phyloP scores from a whole-genome alignment of 768 basidiomycete species.

The Calvatia gigantea region DNA sequence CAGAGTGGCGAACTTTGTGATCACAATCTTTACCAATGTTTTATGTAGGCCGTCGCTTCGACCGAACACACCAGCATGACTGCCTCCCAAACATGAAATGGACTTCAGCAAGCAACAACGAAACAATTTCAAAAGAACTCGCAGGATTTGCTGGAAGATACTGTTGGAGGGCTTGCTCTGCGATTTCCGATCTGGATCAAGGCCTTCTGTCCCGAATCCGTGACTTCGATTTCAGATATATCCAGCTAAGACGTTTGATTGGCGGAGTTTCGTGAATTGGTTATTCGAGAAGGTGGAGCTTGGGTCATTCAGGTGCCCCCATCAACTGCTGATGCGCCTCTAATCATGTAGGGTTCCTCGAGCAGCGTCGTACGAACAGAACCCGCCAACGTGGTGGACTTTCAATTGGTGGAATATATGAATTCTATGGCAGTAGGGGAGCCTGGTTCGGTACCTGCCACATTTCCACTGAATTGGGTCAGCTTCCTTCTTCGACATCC shows the following conservation, averaged over 20 bases:
- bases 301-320: too few species aligned
- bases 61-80: not conserved
- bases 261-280: not conserved
- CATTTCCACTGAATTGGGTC: not conserved
- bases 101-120: not conserved
- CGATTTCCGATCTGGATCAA: not conserved
- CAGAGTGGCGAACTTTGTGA: not conserved
- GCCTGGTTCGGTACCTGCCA: not conserved
- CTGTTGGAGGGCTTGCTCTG: not conserved
- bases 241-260: not conserved
- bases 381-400: not conserved
- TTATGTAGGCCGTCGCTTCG: not conserved
- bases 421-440: not conserved
- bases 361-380: not conserved
- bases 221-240: not conserved
- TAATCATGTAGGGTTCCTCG: not conserved
- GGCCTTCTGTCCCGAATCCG: not conserved
- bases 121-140: not conserved
- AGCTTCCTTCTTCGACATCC: not conserved
- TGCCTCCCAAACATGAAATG: not conserved
- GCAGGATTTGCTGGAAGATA: too few species aligned
- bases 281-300: not conserved
- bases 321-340: too few species aligned
- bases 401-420: not conserved
- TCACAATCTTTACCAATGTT: not conserved